phyloP scores from a whole-genome alignment of 768 basidiomycete species.

The Epithele typhae region DNA sequence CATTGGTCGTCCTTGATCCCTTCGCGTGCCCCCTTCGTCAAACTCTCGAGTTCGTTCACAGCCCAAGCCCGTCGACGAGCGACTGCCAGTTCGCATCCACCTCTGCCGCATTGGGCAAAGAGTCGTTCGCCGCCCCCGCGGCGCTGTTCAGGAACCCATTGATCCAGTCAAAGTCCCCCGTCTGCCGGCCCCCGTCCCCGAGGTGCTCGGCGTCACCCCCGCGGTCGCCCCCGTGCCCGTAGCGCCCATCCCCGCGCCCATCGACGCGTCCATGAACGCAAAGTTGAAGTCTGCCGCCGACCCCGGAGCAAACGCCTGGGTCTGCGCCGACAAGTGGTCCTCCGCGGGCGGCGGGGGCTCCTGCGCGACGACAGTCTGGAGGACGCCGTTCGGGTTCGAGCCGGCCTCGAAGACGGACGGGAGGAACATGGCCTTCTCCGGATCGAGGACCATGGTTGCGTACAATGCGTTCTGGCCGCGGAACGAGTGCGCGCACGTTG shows the following conservation, averaged over 20 bases:
- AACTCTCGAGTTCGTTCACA: not conserved
- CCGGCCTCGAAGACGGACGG: slow-evolving; percentile 6
- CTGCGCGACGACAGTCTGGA: slow-evolving; percentile 49
- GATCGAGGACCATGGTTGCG: not conserved
- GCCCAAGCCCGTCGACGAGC: slow-evolving; percentile 63
- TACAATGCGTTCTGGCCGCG: not conserved
- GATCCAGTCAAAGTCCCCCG: slow-evolving; percentile 16
- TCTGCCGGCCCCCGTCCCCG: too few relatives aligned
- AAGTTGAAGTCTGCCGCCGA: too few relatives aligned
- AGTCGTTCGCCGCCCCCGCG: not conserved
- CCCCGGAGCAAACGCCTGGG: too few relatives aligned
- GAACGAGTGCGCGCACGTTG: not conserved
- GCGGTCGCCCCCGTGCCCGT: too few relatives aligned
- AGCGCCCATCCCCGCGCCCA: too few relatives aligned
- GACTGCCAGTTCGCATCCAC: slow-evolving; percentile 62
- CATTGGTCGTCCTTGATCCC: too few relatives aligned
- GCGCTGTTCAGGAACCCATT: not conserved
- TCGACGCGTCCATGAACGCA: too few relatives aligned
- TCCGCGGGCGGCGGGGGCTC: slow-evolving; percentile 42
- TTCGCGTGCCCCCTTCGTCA: not conserved
- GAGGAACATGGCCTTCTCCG: too few relatives aligned
- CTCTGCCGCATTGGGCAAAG: slow-evolving; percentile 26
- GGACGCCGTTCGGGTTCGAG: slow-evolving; percentile 2
- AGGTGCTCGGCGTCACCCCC: too few relatives aligned
- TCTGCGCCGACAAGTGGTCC: too few relatives aligned